These are phyloP conservation scores for Odonthalia washingtoniensis DNA, from an alignment of 31 red algal genomes.

Conservation along the genomic window DNA sequence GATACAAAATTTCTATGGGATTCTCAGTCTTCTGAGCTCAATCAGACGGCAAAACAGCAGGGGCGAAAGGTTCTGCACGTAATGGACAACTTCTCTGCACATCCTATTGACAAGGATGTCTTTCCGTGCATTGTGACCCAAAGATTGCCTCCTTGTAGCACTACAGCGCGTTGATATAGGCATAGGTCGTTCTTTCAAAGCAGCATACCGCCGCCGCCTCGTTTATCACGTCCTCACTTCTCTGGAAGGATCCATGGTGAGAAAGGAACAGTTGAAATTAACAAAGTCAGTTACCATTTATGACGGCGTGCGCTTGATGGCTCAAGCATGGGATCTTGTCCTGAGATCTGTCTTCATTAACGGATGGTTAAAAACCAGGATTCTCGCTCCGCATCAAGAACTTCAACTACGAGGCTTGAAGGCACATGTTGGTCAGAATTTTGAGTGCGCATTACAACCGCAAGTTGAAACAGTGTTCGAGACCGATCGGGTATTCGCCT, in stretches of 20 bases:
- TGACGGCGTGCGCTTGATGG: slow-evolving; percentile 20
- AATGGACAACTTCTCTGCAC: slow-evolving; percentile 35
- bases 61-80: not conserved
- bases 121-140: not conserved
- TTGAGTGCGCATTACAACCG: too few species aligned
- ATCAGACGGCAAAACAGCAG: slow-evolving; percentile 9
- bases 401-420: too few species aligned
- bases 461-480: too few species aligned
- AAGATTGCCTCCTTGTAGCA: slow-evolving; percentile 12
- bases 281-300: not conserved
- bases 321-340: slow-evolving; percentile 23
- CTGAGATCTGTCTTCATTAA: not conserved
- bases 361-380: not conserved
- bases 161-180: slow-evolving; percentile 20
- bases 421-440: too few species aligned
- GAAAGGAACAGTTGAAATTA: not conserved
- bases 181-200: slow-evolving; percentile 31
- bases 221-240: slow-evolving; percentile 9
- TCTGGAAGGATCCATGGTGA: not conserved
- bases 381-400: slow-evolving; percentile 14
- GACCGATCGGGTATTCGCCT: too few species aligned
- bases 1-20: slow-evolving; percentile 10
- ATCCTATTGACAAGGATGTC: not conserved
- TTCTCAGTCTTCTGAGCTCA: not conserved
- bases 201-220: not conserved